Base-by-base conservation (phyloP, 2,329 filamentous ascomycete species). In the Xylaria digitata region DNA sequence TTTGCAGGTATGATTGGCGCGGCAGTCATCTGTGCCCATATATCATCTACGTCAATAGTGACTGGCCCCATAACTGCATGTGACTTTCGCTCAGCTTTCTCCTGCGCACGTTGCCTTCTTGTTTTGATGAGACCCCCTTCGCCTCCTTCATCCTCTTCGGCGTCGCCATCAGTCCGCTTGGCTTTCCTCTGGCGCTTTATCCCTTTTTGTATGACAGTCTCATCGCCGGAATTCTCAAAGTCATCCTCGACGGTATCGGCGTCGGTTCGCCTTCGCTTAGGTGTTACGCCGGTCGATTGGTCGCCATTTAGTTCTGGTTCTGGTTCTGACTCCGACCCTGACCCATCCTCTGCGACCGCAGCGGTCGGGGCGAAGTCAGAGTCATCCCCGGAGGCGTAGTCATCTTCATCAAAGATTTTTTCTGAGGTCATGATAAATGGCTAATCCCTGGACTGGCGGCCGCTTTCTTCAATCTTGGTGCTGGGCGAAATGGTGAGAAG, bases 141-240 rank as follows among this genome's bases (percentile, higher is more conserved):
- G 21, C 82, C 85, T 52, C 86, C 85, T 40, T 88, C 87, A 21
- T 86, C 86, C 3, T 85, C 75, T 1, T 72, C 74, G 1, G 69
- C 76, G 21, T 73, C 70, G 57, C 65, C 77, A 69, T 79, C 75
- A 62, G 79, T 82, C 71, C 80, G 82, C 73, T 82, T 85, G 48
- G 77, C 78, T 74, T 82, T 86, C 75, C 80, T 82, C 42, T 78
- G 80, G 60, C 81, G 80, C 75, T 85, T 89, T 73, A 85, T 87
- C 19, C 85, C 89, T 70, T 85, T 89, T 52, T 86, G 81, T 71
- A 93, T 90, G 61, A 92, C 86, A 0, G 86, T 85, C 74, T 93
- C 90, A 73, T 93, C 90, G n/a, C 90, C 90, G 0, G 90, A 92
- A 70, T 90, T 90, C 66, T 88, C 85, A 67, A 88, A 87, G 0